Base-by-base conservation (phyloP, 352 stramenopile species). In the Pythium guiyangense region DNA sequence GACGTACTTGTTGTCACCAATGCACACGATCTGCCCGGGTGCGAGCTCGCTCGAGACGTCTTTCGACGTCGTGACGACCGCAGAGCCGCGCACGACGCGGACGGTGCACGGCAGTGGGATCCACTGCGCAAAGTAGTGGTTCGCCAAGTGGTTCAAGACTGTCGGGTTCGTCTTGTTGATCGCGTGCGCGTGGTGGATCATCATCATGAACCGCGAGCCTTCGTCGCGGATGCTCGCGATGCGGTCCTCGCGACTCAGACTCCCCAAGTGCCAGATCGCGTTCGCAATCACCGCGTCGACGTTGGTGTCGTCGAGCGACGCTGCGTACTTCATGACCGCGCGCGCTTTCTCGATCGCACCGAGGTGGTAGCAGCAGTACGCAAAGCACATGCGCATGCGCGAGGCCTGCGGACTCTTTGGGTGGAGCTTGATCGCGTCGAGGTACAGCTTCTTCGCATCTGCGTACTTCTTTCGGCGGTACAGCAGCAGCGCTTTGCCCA, bases 41-140 rank as follows among this genome's bases (percentile, higher is more conserved):
- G 95, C 94, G 6, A 98, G 67, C 49, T 96, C 86, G 15, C 75
- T 74, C 14, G 87, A 90, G 55, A 96, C 81, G 49, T 96, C 89
- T 68, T 92, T 94, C 6, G 83, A 91, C 29, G 84, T 94, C 9
- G 76, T 70, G 0, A 98, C 73, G 27, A 97, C 66, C n/a, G 73
- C 66, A 2, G 84, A 97, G 58, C 91, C 90, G 51, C 84, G 73
- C 60, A 94, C 74, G 6, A 97, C 87, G 40, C 84, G 74, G 26
- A 93, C 86, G 0, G 83, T 92, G 44, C 92, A 96, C 8, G 90
- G 74, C 27, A 98, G 64, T 0, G 89, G 92, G 10, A 96, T 96
- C 95, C 94, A 99, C 61, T 98, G 97, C 54, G 90, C 96, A 71
- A 99, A 99, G 68, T 98, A 99, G 73, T 99, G 95, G 82, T 99